Evolutionary conservation across 345 rosid species (phyloP), one percentile per base, ranked within the genome.

Genomic region (Cardiospermum halicacabum): DNA sequence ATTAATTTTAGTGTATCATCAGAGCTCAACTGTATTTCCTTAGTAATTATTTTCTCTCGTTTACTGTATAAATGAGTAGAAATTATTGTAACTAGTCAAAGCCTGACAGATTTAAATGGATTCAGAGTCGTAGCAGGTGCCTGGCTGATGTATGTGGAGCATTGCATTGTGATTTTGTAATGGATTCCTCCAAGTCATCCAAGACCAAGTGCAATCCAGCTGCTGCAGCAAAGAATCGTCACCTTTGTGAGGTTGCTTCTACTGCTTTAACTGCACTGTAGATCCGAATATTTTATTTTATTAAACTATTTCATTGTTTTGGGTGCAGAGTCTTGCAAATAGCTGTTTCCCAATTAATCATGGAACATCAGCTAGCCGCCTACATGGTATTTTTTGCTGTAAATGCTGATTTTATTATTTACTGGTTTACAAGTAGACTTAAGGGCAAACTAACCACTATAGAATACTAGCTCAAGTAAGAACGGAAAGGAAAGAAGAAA

Each of bases 61-160:
- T 36, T 64, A 36, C 37, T 64, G 50, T 25, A 64, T 53, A 37
- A 56, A 8, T 18, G n/a, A 21, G 50, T 25, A 15, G 18, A 21
- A 26, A 11, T 15, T 53, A 13, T 53, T 36, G 26, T 12, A 12
- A 25, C 15, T 36, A 7, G 18, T 39, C 5, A 22, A 40, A 10
- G 31, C 5, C 15, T 21, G 30, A 65, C 26, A 58, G 18, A 49
- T 67, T 68, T 66, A 34, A 45, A 59, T 80, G 59, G 28, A 75
- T 76, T 68, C 83, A 94, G 99, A 87, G 77, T 64, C 75, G 32
- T 37, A 73, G 84, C 57, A 91, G 84, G 81, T 94, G 99, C 85
- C 77, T 94, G 66, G 96, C 99, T 55, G 93, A 94, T 76, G 53
- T 91, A 51, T 94, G 99, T 73, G 99, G 99, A 28, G 96, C 97